Percentiles rank a stretch among this genome's conserved stretches.
Conservation (phyloP, 345 rosid species). For the Psidium guajava region DNA sequence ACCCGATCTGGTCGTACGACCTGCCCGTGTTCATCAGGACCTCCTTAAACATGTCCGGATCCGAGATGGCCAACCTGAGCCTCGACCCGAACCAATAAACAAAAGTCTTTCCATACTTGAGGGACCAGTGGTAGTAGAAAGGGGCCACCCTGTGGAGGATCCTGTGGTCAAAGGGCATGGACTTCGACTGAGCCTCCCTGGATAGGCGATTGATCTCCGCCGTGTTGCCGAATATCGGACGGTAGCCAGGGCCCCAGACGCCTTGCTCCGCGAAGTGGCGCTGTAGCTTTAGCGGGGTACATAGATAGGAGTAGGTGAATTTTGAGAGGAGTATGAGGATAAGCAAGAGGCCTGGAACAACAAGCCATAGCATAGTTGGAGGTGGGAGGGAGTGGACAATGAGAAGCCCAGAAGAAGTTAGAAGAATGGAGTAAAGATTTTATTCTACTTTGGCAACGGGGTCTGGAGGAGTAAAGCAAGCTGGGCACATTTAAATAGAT, state of each 20-base stretch:
- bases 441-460: too few species aligned
- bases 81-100: conserved; percentile 70
- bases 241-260: conserved; percentile 50
- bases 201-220: conserved; percentile 29
- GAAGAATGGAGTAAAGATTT: too few species aligned
- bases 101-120: conserved; percentile 40
- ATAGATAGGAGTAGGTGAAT: conserved; percentile 21
- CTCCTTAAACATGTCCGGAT: conserved; percentile 52
- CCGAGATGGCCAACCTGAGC: conserved; percentile 50
- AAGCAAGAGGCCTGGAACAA: background rate
- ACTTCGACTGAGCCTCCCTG: conserved; percentile 29
- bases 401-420: background rate
- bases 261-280: conserved; percentile 39
- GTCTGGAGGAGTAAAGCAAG: background rate
- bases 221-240: conserved; percentile 47
- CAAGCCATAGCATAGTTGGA: conserved; percentile 4
- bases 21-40: conserved; percentile 28
- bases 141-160: conserved; percentile 40
- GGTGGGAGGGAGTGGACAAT: background rate
- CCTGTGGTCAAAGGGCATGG: conserved; percentile 23
- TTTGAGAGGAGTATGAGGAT: conserved; percentile 20
- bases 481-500: background rate
- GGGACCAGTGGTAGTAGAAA: conserved; percentile 48
- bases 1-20: conserved; percentile 18
- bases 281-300: conserved; percentile 50